Evolutionary conservation across 83 land plant species (phyloP), one percentile per base, ranked within the genome.

Genomic region (Picea abies): DNA sequence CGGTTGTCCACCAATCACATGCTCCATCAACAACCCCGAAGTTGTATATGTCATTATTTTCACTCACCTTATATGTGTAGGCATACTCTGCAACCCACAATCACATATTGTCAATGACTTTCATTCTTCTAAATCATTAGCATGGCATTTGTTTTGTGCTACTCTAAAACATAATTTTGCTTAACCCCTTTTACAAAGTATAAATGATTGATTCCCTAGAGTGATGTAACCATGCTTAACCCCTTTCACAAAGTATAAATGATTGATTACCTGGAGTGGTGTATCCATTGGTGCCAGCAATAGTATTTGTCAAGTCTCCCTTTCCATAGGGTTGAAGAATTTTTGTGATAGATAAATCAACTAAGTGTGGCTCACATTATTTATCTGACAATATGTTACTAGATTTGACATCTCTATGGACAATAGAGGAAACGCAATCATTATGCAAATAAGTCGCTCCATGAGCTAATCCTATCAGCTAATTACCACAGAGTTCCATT

Each of bases 1-100:
- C n/a, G 91, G 90, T 66, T 87, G 90, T 80, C 81, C 90, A 71
- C 91, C 93, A 0, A 91, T 93, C 72, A 89, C 79, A 62, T 90
- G 86, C 67, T 93, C 95, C 91, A 90, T 85, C 25, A 92, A 83
- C 17, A 92, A 90, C 90, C 4, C 94, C 94, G 23, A 88, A 92
- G 79, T 90, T 92, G 85, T 92, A 92, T 4, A 92, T 92, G 56
- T 92, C 94, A 26, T 92, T 90, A 80, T 90, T 93, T 19, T 84
- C 85, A 10, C 91, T 90, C 26, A 92, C 93, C 83, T 89, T 93
- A 12, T 81, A 84, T 6, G 95, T 86, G 82, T 87, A 90, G n/a
- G 92, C 89, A 72, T 93, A 93, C 41, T 93, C 91, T 90, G 88
- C 49, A 77, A 39, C 5, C 41, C 58, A 77, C 8, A 49, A 77